Conservation (phyloP, 129 eudicot species). For the Flaveria sonorensis region DNA sequence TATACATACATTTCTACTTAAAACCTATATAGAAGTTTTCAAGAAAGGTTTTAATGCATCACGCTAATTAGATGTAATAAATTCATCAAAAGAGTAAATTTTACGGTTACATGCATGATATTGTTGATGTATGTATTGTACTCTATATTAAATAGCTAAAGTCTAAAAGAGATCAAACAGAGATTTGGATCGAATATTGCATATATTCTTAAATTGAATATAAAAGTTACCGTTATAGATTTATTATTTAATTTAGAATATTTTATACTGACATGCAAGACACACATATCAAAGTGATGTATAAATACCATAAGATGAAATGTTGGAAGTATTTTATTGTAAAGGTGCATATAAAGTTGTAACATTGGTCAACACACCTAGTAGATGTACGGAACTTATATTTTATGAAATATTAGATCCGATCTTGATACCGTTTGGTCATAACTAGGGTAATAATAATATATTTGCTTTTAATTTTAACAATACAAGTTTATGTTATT, state of each 20-base stretch:
- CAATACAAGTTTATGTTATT: too few species aligned
- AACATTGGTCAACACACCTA: constrained; percentile 10
- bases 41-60: too few species aligned
- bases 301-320: background rate
- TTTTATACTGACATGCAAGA: background rate
- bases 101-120: too few species aligned
- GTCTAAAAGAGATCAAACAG: too few species aligned
- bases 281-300: background rate
- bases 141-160: too few species aligned
- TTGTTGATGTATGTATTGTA: too few species aligned
- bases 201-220: background rate
- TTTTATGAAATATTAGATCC: background rate
- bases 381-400: constrained; percentile 14
- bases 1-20: too few species aligned
- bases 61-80: too few species aligned
- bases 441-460: background rate
- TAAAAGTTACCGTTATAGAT: constrained; percentile 4
- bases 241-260: background rate
- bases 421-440: constrained; percentile 11
- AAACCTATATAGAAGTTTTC: too few species aligned
- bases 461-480: too few species aligned
- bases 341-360: constrained; percentile 24
- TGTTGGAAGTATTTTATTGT: background rate
- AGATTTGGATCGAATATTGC: too few species aligned
- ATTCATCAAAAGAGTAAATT: too few species aligned